Conservation (phyloP, 2,329 filamentous ascomycete genomes). For the Alternaria panax region DNA sequence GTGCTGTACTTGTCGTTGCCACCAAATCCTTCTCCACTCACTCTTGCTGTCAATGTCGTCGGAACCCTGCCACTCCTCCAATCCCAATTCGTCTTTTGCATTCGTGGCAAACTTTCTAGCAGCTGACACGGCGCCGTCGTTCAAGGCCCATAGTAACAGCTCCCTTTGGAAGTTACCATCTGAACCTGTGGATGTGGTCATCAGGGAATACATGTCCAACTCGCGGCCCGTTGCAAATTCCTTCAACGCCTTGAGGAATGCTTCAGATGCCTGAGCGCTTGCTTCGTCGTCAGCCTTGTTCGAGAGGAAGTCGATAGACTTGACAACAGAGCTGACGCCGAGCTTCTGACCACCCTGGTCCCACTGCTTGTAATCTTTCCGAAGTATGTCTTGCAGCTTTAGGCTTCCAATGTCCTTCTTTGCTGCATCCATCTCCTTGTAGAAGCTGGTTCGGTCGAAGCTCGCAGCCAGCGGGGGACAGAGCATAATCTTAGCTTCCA, state of each 20-base stretch:
- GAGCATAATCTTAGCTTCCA: conserved; percentile 63
- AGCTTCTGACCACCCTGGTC: conserved; percentile 60
- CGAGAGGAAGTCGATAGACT: conserved; percentile 67
- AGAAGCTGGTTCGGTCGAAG: conserved; percentile 66
- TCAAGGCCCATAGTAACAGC: conserved; percentile 70
- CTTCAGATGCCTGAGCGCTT: conserved; percentile 29
- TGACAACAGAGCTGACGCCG: conserved; percentile 73
- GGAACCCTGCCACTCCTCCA: conserved; percentile 63
- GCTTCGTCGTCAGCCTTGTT: conserved; percentile 58
- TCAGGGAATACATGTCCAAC: conserved; percentile 70
- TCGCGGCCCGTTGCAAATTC: conserved; percentile 64
- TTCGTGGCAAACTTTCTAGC: conserved; percentile 63
- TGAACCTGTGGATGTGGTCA: conserved; percentile 69
- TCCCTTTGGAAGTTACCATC: conserved; percentile 68
- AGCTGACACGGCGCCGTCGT: conserved; percentile 58
- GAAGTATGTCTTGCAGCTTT: conserved; percentile 70
- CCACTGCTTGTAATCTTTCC: conserved; percentile 90
- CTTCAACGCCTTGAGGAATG: conserved; percentile 59
- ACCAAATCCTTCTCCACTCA: conserved; percentile 69
- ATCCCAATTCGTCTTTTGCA: conserved; percentile 59
- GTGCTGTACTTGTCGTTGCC: conserved; percentile 65
- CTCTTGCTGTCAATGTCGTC: conserved; percentile 53
- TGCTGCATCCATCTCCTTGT: conserved; percentile 65
- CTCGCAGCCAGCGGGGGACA: conserved; percentile 42
- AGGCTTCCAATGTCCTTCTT: conserved; percentile 73